Evolutionary conservation across 257 asterid genomes (phyloP).

Genomic region (Ligustrum vulgare): DNA sequence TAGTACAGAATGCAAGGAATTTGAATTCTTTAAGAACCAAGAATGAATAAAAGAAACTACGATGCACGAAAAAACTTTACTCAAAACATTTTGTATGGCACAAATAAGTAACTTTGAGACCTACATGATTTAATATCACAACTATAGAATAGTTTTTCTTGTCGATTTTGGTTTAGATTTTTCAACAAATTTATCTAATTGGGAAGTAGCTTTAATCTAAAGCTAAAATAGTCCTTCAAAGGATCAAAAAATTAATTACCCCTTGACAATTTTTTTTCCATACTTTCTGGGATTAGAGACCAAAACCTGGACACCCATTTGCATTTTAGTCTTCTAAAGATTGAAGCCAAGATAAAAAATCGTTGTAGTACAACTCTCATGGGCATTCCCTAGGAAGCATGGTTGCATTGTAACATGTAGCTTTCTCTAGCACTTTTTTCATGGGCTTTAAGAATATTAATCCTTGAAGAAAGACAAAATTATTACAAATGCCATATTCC

Average conservation of each 20-base stretch:
- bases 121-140: no score
- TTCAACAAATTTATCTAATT: no score
- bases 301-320: constrained; percentile 91
- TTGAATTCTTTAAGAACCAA: no score
- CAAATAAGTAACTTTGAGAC: no score
- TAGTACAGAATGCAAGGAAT: no score
- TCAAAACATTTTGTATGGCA: no score
- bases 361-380: constrained; percentile 71
- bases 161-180: no score
- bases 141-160: no score
- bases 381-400: constrained; percentile 95
- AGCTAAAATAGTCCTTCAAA: not conserved
- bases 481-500: constrained; percentile 20
- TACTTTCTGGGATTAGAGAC: constrained; percentile 89
- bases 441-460: constrained; percentile 87
- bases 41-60: no score
- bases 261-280: constrained; percentile 48
- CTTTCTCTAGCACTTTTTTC: constrained; percentile 92
- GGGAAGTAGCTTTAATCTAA: not conserved
- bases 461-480: constrained; percentile 53
- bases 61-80: no score
- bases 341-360: constrained; percentile 94
- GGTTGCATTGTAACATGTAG: constrained; percentile 74
- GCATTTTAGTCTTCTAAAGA: constrained; percentile 91
- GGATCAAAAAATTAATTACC: not conserved